Evolutionary conservation across 176 grass and related monocot species (phyloP), one percentile per base, ranked within the genome.

Genomic region (Dactylis glomerata): DNA sequence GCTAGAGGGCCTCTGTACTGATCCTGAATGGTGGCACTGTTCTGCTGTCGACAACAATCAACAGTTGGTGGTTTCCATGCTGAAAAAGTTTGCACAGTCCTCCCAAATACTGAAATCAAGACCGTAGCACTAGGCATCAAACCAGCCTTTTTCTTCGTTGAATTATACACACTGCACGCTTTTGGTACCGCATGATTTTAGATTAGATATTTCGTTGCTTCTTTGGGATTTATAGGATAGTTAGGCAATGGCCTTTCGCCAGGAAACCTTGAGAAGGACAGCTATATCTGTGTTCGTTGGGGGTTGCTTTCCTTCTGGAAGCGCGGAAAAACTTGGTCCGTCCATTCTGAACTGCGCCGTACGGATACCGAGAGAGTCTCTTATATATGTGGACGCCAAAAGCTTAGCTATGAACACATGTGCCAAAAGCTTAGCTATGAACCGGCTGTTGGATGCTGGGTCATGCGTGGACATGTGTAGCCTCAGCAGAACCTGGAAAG

Each of bases 231-330:
- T 57, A 44, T 57, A 44, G 45, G 64, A 58, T 32, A 24, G 65
- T 83, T 83, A 57, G 84, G 80, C 75, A 68, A 73, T 59, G 80
- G 78, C 58, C 78, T 87, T 80, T 57, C 54, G 36, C 9, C 24
- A 22, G 76, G 62, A 37, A 50, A 32, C 84, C 73, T 64, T 78
- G 74, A 64, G 45, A 78, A 42, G 26, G 37, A 59, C 62, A 76
- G 76, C 58, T 36, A 77, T 52, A 86, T 76, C n/a, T 47, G 74
- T 84, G 59, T n/a, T 65, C 45, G 56, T 36, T 72, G 63, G 19
- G 76, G 20, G 44, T 72, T 41, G 28, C 26, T 83, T 75, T 92
- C 68, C 87, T 65, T 89, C 83, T 86, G 77, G 83, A 83, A 76
- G 73, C 13, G 74, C 49, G 75, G 0, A 79, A 75, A 88, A 68